Base-by-base conservation (phyloP, 2,329 filamentous ascomycete species). In the Zelopaecilomyces penicillatus region DNA sequence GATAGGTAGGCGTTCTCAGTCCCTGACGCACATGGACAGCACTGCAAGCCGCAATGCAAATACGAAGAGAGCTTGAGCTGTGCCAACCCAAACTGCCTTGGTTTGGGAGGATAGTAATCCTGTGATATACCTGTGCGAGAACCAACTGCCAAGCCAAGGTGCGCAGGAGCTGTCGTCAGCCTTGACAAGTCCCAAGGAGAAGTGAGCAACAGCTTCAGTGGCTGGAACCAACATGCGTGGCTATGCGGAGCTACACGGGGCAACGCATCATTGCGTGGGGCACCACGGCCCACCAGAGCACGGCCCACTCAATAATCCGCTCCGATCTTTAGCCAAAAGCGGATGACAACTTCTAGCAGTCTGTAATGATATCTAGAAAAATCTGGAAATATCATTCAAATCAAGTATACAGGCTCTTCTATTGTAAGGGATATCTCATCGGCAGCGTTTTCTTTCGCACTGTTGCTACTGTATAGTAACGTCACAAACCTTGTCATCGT, bases 261-360 rank as follows among this genome's bases (percentile, higher is more conserved):
- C 42, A 41, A 41, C 45, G 40, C 46, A 43, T 44, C 46, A 48
- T 43, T 31, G 28, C n/a, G 46, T 46, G 46, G 46, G 40, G 11
- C 40, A 8, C 12, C 12, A n/a, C 32, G 9, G 32, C n/a, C 30
- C 30, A 12, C 11, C 8, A 2, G 27, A 19, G 5, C 9, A 19
- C 39, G 39, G 30, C 26, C 32, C 6, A 26, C 6, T 26, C 8
- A 12, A 42, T 46, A 43, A 43, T 48, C 46, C 46, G 46, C 28
- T 12, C 41, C 41, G 41, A 30, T n/a, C 9, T 39, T 39, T 8
- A 11, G 19, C 19, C 19, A 19, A 19, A 19, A 19, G 19, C 19
- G 19, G 19, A 19, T 19, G 19, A 19, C 19, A 19, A 19, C 19
- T 37, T 37, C 35, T 37, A 34, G 9, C 32, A 34, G 32, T 34